phyloP scores from a whole-genome alignment of 495 filamentous ascomycete genomes.

The Filosporella fistucella region DNA sequence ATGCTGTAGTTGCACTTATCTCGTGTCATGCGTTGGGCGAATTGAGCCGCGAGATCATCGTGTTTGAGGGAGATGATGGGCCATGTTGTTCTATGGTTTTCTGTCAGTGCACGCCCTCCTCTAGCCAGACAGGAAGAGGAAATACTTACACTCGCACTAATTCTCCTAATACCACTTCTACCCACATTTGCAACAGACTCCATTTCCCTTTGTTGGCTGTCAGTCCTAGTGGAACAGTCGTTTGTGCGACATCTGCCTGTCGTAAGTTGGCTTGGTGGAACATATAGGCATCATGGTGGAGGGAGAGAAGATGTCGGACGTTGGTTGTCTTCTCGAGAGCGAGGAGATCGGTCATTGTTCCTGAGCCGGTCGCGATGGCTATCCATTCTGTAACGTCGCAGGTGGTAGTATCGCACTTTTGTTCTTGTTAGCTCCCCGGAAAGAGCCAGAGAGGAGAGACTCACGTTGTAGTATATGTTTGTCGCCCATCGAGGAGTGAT shows the following conservation, averaged over 20 bases:
- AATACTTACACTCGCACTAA: constrained; percentile 52
- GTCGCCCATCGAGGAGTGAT: constrained; percentile 61
- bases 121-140: constrained; percentile 43
- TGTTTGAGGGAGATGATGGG: constrained; percentile 51
- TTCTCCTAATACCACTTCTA: constrained; percentile 51
- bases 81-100: too few species aligned
- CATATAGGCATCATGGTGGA: constrained; percentile 47
- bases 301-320: constrained; percentile 48
- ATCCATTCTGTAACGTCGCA: constrained; percentile 59
- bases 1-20: constrained; percentile 50
- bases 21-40: constrained; percentile 47
- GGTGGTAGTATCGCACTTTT: constrained; percentile 36
- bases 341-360: constrained; percentile 30
- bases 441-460: constrained; percentile 9
- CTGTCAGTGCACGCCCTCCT: neutral
- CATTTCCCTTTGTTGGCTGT: constrained; percentile 42
- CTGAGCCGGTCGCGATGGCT: constrained; percentile 47
- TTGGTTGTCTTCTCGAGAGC: constrained; percentile 44
- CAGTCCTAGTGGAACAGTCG: too few species aligned
- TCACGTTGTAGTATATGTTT: constrained; percentile 62
- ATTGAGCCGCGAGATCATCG: constrained; percentile 44
- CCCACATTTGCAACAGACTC: constrained; percentile 58
- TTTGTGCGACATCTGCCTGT: constrained; percentile 34
- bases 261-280: constrained; percentile 58
- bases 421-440: neutral